phyloP scores from a whole-genome alignment of 495 filamentous ascomycete genomes.

The Penicillium parvum region DNA sequence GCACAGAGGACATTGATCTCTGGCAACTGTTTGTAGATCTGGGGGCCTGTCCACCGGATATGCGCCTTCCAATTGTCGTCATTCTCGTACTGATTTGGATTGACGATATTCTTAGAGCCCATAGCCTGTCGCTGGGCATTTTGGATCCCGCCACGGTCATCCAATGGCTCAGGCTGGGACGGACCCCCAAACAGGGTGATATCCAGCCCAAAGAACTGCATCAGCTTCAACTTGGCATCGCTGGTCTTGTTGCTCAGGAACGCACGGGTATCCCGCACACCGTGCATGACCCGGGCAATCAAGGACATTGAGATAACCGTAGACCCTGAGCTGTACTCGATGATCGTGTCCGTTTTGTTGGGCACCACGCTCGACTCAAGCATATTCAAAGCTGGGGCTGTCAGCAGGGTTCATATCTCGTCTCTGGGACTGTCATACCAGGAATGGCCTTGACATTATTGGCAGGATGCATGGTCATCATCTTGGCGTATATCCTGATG shows the following conservation, averaged over 20 bases:
- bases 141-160: slow-evolving; percentile 51
- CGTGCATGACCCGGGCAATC: slow-evolving; percentile 50
- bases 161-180: slow-evolving; percentile 53
- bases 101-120: slow-evolving; percentile 38
- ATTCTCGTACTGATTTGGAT: slow-evolving; percentile 58
- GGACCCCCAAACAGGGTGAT: slow-evolving; percentile 55
- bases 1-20: slow-evolving; percentile 56
- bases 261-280: slow-evolving; percentile 49
- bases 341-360: slow-evolving; percentile 44
- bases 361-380: slow-evolving; percentile 43
- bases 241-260: slow-evolving; percentile 59
- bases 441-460: slow-evolving; percentile 63
- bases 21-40: slow-evolving; percentile 54
- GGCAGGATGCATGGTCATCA: slow-evolving; percentile 59
- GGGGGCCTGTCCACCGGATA: slow-evolving; percentile 55
- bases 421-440: slow-evolving; percentile 32
- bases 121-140: slow-evolving; percentile 37
- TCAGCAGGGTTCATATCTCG: not conserved
- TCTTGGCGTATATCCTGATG: slow-evolving; percentile 60
- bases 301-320: slow-evolving; percentile 59
- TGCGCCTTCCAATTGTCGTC: slow-evolving; percentile 58
- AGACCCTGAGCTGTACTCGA: slow-evolving; percentile 60
- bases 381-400: slow-evolving; percentile 49
- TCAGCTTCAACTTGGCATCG: slow-evolving; percentile 46
- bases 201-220: slow-evolving; percentile 58